These are phyloP conservation scores for Bertia moriformis DNA, from an alignment of 2,329 filamentous ascomycete genomes.

Conservation along the genomic window DNA sequence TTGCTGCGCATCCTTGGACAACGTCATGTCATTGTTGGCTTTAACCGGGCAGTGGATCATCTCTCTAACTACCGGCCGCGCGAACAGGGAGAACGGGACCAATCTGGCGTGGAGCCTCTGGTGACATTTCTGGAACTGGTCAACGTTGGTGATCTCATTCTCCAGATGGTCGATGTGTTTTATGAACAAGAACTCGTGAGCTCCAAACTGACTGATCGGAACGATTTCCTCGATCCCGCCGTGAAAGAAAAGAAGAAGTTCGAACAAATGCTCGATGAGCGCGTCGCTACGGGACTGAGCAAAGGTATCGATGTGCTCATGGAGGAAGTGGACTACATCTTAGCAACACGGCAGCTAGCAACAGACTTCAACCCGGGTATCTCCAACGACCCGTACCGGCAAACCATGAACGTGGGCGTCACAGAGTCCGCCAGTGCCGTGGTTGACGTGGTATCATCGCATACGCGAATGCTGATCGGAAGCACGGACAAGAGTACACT, in stretches of 20 bases:
- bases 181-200: slow-evolving; percentile 86
- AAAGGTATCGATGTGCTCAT: slow-evolving; percentile 97
- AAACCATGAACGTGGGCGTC: slow-evolving; percentile 48
- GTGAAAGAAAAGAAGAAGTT: slow-evolving; percentile 95
- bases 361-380: slow-evolving; percentile 75
- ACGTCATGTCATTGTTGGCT: slow-evolving; percentile 79
- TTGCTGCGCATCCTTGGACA: slow-evolving; percentile 73
- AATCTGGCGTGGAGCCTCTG: slow-evolving; percentile 66
- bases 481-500: slow-evolving; percentile 97
- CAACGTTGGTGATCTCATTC: slow-evolving; percentile 93
- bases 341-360: slow-evolving; percentile 71
- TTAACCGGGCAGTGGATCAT: slow-evolving; percentile 83
- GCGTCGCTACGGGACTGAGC: slow-evolving; percentile 85
- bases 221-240: slow-evolving; percentile 85
- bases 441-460: slow-evolving; percentile 71
- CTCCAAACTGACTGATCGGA: slow-evolving; percentile 71
- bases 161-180: slow-evolving; percentile 98
- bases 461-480: slow-evolving; percentile 83
- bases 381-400: slow-evolving; percentile 11
- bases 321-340: slow-evolving; percentile 93
- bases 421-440: slow-evolving; percentile 68
- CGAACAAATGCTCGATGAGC: slow-evolving; percentile 95
- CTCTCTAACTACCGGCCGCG: slow-evolving; percentile 82
- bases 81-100: slow-evolving; percentile 55
- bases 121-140: slow-evolving; percentile 94